A percentile compares a stretch with the other conserved stretches of the same genome.
Conservation (phyloP, 2,329 filamentous ascomycete species). For the Eutypa lata region DNA sequence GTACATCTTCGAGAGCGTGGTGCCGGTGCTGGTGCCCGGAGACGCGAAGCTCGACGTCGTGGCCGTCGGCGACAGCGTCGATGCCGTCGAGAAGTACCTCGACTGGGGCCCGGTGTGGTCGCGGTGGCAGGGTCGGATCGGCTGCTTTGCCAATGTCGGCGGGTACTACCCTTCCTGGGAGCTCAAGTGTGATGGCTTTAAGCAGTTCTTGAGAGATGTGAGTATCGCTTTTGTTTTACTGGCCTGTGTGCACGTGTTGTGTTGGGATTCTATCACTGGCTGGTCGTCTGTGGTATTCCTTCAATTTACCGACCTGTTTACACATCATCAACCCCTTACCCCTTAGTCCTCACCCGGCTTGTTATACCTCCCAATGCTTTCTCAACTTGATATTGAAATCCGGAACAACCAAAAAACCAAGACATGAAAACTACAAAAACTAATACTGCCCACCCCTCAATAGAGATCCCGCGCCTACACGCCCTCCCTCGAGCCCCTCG, state of each 20-base stretch:
- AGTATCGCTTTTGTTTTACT: conserved; percentile 16
- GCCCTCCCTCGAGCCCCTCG: conserved; percentile 47
- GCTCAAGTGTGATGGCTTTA: conserved; percentile 43
- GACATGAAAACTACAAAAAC: too few species aligned
- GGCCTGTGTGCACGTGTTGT: too few species aligned
- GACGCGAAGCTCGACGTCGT: conserved; percentile 65
- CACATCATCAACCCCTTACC: too few species aligned
- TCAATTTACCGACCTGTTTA: too few species aligned
- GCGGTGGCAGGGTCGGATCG: conserved; percentile 40
- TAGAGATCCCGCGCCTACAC: conserved; percentile 62
- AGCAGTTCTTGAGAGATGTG: conserved; percentile 50
- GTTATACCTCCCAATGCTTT: too few species aligned
- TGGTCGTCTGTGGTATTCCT: too few species aligned
- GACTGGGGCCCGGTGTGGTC: conserved; percentile 51
- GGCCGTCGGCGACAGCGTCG: conserved; percentile 65
- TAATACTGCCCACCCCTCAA: not conserved
- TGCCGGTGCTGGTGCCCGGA: conserved; percentile 45
- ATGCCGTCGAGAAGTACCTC: conserved; percentile 56
- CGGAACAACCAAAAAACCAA: too few species aligned
- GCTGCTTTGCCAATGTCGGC: conserved; percentile 49
- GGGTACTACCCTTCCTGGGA: conserved; percentile 37
- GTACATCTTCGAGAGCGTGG: conserved; percentile 63
- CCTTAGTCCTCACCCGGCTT: too few species aligned
- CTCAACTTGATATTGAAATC: too few species aligned
- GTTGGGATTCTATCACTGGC: too few species aligned